Conservation (phyloP, 2,329 filamentous ascomycete species). For the Byssothecium circinans region DNA sequence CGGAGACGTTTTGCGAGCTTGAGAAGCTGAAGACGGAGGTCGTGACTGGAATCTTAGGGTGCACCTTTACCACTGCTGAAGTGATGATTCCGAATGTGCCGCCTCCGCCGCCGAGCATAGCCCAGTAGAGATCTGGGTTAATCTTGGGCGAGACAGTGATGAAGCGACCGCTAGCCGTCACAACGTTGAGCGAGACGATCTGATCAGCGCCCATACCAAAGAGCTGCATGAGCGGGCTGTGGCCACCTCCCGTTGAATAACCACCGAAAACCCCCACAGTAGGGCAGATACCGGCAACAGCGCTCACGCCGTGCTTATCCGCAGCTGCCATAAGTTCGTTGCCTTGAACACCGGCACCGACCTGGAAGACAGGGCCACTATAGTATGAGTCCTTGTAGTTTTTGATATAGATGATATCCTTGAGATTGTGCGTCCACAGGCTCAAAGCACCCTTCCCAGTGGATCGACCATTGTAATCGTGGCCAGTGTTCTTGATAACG, state of each 20-base stretch:
- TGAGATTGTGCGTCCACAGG: conserved; percentile 23
- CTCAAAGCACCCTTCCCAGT: conserved; percentile 8
- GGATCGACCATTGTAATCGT: conserved; percentile 12
- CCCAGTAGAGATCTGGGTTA: conserved; percentile 44
- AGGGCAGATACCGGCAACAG: conserved; percentile 42
- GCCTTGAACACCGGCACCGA: conserved; percentile 36
- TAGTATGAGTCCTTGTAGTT: conserved; percentile 30
- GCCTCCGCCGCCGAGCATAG: conserved; percentile 43
- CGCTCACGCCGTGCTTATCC: conserved; percentile 32
- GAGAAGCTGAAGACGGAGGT: conserved; percentile 34
- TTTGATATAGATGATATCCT: conserved; percentile 32
- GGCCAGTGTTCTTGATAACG: conserved; percentile 22
- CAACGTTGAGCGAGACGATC: conserved; percentile 41
- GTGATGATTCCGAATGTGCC: conserved; percentile 41
- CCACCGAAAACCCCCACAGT: conserved; percentile 55
- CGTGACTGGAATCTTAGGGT: conserved; percentile 34
- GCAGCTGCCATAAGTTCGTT: conserved; percentile 34
- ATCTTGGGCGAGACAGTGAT: conserved; percentile 29
- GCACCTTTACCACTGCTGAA: conserved; percentile 36
- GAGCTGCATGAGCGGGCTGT: conserved; percentile 55
- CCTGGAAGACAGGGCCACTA: conserved; percentile 32
- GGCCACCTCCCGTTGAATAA: conserved; percentile 53
- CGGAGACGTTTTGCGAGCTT: conserved; percentile 9
- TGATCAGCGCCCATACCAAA: conserved; percentile 45
- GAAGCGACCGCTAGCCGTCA: conserved; percentile 29